phyloP scores from a whole-genome alignment of 148 eudicot genomes.

The Gaultheria prostrata region DNA sequence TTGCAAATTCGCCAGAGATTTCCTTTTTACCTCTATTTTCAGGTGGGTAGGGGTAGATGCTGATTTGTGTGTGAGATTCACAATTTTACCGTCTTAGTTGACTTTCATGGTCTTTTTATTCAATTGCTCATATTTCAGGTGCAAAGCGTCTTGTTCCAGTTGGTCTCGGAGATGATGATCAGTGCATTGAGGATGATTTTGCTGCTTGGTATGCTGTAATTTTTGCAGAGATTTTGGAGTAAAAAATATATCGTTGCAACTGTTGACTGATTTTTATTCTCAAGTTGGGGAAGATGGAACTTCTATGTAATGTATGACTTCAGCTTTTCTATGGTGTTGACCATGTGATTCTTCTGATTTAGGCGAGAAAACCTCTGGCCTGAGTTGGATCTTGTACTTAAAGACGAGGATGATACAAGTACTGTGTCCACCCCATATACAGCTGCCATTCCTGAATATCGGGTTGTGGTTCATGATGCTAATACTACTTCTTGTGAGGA shows the following conservation, averaged over 20 bases:
- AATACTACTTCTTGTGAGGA: conserved; percentile 31
- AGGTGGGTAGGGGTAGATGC: not conserved
- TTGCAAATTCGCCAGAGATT: not conserved
- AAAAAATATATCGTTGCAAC: not conserved
- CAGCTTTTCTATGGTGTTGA: conserved; percentile 6
- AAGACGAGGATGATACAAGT: conserved; percentile 53
- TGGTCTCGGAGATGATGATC: conserved; percentile 96
- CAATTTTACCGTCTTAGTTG: not conserved
- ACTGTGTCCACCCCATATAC: conserved; percentile 68
- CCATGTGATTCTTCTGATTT: conserved; percentile 20
- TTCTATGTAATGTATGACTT: not conserved
- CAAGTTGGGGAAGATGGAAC: not conserved
- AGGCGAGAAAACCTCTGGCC: conserved; percentile 87
- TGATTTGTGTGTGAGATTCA: not conserved
- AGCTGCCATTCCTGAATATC: conserved; percentile 71
- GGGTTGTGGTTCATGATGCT: conserved; percentile 62
- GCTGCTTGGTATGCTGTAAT: conserved; percentile 63
- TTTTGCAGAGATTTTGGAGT: not conserved
- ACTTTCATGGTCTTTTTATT: not conserved
- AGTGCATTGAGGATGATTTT: conserved; percentile 91
- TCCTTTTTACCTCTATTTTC: not conserved
- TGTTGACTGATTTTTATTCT: not conserved
- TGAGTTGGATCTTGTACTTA: conserved; percentile 63
- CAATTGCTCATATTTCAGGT: conserved; percentile 41
- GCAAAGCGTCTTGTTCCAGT: conserved; percentile 69